Conservation (phyloP, 352 stramenopile genomes). For the Thalassiosira ordinaria region DNA sequence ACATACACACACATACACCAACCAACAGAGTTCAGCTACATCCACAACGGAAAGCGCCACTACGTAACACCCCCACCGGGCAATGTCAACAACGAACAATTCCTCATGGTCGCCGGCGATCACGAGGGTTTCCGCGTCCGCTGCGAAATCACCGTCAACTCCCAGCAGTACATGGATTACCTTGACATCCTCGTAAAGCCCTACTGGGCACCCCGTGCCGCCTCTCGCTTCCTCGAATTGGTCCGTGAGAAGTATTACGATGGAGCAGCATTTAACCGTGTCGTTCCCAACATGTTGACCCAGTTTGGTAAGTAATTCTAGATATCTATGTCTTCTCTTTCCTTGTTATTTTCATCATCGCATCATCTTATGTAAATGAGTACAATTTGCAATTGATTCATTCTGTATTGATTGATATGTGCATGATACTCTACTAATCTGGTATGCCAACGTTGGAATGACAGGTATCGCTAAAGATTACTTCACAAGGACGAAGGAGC, state of each 20-base stretch:
- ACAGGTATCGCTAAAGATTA: constrained; percentile 66
- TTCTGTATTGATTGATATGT: no score
- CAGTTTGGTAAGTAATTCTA: no score
- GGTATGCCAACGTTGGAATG: no score
- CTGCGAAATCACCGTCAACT: constrained; percentile 50
- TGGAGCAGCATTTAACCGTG: constrained; percentile 63
- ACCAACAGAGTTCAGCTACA: constrained; percentile 54
- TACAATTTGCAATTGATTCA: no score
- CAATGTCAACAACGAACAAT: constrained; percentile 93
- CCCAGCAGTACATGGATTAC: constrained; percentile 48
- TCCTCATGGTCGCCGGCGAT: constrained; percentile 75
- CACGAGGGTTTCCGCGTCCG: constrained; percentile 39
- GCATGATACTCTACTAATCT: no score
- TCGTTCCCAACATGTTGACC: constrained; percentile 64
- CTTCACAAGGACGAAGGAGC: constrained; percentile 31
- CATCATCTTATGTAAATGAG: no score
- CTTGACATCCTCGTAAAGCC: constrained; percentile 66
- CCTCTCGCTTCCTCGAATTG: constrained; percentile 68
- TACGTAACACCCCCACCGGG: constrained; percentile 26
- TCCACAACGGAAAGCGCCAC: constrained; percentile 17
- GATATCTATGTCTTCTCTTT: no score
- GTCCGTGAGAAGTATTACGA: constrained; percentile 64
- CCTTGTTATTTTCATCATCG: no score
- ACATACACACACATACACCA: no score
- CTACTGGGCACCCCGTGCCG: constrained; percentile 65